These are phyloP conservation scores for Boletus sensibilis DNA, from an alignment of 768 basidiomycete genomes.

Conservation along the genomic window DNA sequence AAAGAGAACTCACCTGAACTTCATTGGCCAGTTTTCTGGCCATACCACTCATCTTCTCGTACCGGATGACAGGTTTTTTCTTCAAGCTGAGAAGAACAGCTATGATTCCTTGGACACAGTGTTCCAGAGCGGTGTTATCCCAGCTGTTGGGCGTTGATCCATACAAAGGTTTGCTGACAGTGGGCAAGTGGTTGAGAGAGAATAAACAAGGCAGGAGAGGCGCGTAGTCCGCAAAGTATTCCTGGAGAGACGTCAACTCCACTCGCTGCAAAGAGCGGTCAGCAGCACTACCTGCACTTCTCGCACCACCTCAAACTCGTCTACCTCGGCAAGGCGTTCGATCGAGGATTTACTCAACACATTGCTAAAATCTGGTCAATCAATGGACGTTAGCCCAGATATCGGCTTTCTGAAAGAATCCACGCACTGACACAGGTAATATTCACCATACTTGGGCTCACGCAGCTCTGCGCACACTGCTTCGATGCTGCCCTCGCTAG, in stretches of 20 bases:
- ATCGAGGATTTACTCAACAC: constrained; percentile 86
- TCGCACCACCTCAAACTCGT: constrained; percentile 93
- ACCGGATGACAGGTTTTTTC: constrained; percentile 93
- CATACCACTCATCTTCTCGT: constrained; percentile 90
- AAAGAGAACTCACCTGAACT: constrained; percentile 57
- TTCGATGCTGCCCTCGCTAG: constrained; percentile 76
- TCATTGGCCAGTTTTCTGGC: constrained; percentile 88
- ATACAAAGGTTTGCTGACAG: constrained; percentile 61
- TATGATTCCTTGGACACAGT: constrained; percentile 76
- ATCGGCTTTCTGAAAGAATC: constrained; percentile 37
- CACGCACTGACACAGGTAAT: constrained; percentile 98
- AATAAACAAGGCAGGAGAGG: constrained; percentile 85
- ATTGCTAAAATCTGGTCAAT: constrained; percentile 85
- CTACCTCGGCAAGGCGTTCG: constrained; percentile 88
- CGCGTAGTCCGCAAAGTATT: constrained; percentile 96
- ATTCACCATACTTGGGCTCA: constrained; percentile 95
- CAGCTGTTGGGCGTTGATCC: constrained; percentile 71
- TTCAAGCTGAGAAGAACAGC: constrained; percentile 90
- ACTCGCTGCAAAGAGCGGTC: background rate
- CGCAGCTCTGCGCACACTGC: constrained; percentile 81
- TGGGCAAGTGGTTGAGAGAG: constrained; percentile 78
- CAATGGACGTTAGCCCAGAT: constrained; percentile 16
- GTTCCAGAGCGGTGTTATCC: constrained; percentile 70
- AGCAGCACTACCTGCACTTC: constrained; percentile 81
- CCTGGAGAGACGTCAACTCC: constrained; percentile 46